Evolutionary conservation across 495 filamentous ascomycete species (phyloP).

Genomic region (Neurospora cerealis): DNA sequence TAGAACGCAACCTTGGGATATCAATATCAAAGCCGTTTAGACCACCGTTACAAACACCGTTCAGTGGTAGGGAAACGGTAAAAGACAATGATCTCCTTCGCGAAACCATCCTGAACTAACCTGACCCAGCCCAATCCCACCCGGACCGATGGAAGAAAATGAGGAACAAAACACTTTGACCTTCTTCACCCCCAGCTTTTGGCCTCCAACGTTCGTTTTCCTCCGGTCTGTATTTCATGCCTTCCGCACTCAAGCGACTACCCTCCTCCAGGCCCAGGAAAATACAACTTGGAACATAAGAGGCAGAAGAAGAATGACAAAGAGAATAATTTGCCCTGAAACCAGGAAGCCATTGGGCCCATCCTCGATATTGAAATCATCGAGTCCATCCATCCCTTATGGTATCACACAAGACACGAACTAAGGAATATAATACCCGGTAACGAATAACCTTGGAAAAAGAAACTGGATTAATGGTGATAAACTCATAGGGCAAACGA

Average conservation of each 20-base stretch:
- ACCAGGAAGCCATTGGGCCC: not conserved
- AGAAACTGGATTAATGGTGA: not conserved
- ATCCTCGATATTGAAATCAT: not conserved
- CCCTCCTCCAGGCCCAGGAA: not conserved
- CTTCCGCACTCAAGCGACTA: not conserved
- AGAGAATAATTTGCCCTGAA: not conserved
- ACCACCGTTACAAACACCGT: not conserved
- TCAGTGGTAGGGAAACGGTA: not conserved
- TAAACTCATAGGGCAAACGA: not conserved
- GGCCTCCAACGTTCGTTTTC: not conserved
- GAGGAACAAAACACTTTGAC: not conserved
- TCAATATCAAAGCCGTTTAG: not conserved
- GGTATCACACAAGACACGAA: not conserved
- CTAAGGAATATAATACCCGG: not conserved
- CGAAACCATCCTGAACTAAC: not conserved
- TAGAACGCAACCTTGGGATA: not conserved
- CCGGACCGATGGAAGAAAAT: not conserved
- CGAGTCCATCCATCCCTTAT: not conserved
- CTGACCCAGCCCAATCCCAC: not conserved
- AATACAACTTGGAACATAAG: not conserved
- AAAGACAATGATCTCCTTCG: not conserved
- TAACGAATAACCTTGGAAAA: not conserved
- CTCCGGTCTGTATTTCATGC: not conserved
- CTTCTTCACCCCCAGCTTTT: not conserved
- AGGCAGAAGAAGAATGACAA: not conserved